phyloP scores from a whole-genome alignment of 176 grass and related monocot species.

The Triticum urartu region DNA sequence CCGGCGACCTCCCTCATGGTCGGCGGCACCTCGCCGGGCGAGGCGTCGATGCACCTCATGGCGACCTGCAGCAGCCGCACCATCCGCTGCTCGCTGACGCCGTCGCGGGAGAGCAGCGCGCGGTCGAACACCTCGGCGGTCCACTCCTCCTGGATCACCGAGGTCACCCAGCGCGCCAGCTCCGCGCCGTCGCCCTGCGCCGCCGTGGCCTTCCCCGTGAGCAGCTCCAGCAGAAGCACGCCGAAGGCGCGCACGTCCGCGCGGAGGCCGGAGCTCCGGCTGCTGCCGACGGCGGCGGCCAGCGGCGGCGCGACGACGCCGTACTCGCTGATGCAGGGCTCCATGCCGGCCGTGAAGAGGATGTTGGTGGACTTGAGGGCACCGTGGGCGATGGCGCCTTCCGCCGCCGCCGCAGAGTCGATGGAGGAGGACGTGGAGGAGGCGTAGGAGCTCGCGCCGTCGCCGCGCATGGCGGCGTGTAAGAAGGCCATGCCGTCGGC shows the following conservation, averaged over 20 bases:
- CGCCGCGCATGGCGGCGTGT: conserved; percentile 36
- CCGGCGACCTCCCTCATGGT: conserved; percentile 44
- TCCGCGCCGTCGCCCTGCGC: conserved; percentile 46
- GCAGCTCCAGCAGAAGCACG: conserved; percentile 59
- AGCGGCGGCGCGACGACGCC: conserved; percentile 23
- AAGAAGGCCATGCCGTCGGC: conserved; percentile 64
- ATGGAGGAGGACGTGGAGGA: conserved; percentile 14
- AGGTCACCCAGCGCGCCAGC: conserved; percentile 63
- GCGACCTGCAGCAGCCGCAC: conserved; percentile 58
- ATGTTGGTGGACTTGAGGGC: conserved; percentile 70
- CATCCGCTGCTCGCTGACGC: conserved; percentile 47
- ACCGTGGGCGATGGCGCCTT: conserved; percentile 46
- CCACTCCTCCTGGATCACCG: conserved; percentile 71
- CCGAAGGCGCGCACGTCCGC: conserved; percentile 50
- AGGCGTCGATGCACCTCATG: conserved; percentile 45
- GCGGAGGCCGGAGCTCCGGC: background rate
- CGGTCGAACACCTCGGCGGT: conserved; percentile 74
- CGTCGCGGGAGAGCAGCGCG: conserved; percentile 36
- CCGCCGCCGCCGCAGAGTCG: background rate
- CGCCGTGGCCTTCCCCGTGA: conserved; percentile 51
- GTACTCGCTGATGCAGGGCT: conserved; percentile 66
- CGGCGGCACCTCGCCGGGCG: conserved; percentile 22
- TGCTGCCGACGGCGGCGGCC: background rate
- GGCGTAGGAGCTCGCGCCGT: background rate
- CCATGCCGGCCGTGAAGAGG: conserved; percentile 53